Evolutionary conservation across 768 basidiomycete genomes (phyloP).

Genomic region (Suillus sp.): DNA sequence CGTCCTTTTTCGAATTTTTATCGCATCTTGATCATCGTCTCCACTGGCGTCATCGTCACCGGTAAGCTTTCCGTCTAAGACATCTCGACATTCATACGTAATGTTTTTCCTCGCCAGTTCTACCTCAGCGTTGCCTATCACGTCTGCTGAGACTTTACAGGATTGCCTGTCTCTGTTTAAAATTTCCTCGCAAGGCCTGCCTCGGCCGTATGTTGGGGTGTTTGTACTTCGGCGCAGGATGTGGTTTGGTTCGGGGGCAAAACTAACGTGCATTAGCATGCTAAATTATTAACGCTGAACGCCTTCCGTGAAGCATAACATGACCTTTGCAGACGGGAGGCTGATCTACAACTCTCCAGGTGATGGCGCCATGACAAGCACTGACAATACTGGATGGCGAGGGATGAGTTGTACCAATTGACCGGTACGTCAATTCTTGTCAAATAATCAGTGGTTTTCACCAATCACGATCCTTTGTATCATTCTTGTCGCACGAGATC

Average conservation of each 20-base stretch:
- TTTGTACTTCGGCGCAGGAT: neutral
- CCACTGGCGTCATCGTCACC: too few species aligned
- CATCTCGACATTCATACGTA: too few species aligned
- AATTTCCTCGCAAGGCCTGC: too few species aligned
- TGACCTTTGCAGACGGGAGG: slow-evolving; percentile 50
- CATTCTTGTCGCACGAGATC: slow-evolving; percentile 80
- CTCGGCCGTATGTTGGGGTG: neutral
- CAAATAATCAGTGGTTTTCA: slow-evolving; percentile 65
- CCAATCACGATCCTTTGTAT: slow-evolving; percentile 82
- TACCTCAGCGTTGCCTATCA: too few species aligned
- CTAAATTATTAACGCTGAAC: too few species aligned
- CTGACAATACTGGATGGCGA: slow-evolving; percentile 88
- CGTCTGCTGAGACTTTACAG: too few species aligned
- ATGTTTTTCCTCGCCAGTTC: too few species aligned
- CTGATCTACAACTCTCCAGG: slow-evolving; percentile 68
- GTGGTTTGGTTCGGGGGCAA: neutral
- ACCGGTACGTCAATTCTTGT: slow-evolving; percentile 50
- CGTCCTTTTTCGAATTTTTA: too few species aligned
- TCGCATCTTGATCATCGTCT: too few species aligned
- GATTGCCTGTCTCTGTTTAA: too few species aligned
- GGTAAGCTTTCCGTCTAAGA: too few species aligned
- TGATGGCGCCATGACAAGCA: slow-evolving; percentile 54
- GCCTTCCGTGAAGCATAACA: slow-evolving; percentile 16
- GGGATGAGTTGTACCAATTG: slow-evolving; percentile 64
- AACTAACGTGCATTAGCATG: neutral